Conservation (phyloP, 2,329 filamentous ascomycete species). For the Thelonectria olida region DNA sequence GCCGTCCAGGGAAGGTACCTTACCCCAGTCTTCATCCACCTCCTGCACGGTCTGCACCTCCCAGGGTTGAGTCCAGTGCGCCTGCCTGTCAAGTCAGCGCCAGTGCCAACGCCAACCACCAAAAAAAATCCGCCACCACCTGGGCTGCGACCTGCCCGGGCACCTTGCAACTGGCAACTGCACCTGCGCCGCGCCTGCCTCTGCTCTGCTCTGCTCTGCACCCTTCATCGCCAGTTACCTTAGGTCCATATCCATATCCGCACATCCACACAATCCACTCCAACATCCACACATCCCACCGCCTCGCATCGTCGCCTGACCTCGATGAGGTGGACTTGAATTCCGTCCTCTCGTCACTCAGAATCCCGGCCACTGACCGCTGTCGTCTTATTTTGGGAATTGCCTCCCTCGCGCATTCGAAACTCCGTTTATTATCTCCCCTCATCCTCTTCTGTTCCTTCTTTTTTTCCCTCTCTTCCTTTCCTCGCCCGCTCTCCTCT, state of each 20-base stretch:
- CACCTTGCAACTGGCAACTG: too few species aligned
- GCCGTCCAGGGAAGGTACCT: constrained; percentile 10
- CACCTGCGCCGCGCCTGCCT: constrained; percentile 13
- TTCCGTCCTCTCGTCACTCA: constrained; percentile 15
- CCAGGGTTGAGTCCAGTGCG: neutral
- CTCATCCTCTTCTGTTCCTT: constrained; percentile 9
- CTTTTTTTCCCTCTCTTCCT: neutral
- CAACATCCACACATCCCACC: constrained; percentile 30
- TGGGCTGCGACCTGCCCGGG: neutral
- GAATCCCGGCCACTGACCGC: constrained; percentile 32
- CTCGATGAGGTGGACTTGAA: constrained; percentile 14
- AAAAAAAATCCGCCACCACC: constrained; percentile 17
- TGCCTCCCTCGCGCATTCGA: constrained; percentile 30
- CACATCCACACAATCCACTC: constrained; percentile 21
- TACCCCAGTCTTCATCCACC: neutral
- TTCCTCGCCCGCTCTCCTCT: constrained; percentile 18
- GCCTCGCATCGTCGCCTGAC: constrained; percentile 38
- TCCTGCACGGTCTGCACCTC: neutral
- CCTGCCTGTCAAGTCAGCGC: constrained; percentile 8
- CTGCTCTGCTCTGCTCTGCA: too few species aligned
- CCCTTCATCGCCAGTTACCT: constrained; percentile 15
- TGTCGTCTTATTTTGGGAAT: constrained; percentile 38
- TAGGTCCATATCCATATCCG: constrained; percentile 25
- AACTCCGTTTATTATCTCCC: neutral
- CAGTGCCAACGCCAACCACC: constrained; percentile 10